Evolutionary conservation across 768 basidiomycete species (phyloP), one percentile per base, ranked within the genome.

Genomic region (Russula griseocarnosa): DNA sequence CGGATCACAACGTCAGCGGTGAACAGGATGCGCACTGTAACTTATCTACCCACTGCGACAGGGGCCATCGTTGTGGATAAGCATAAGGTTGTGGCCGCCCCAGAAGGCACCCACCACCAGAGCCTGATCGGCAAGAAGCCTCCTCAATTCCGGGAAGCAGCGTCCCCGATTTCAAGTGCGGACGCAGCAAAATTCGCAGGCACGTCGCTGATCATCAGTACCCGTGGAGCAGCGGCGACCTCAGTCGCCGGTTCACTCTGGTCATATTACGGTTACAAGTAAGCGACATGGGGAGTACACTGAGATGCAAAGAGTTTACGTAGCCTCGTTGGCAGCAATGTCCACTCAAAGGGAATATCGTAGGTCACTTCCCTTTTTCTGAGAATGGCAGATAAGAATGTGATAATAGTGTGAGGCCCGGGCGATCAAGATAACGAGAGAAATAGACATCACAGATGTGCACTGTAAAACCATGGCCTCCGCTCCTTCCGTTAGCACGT

Each of bases 221-320:
- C 57, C 46, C 53, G 47, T 65, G 59, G 58, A 55, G 60, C 32
- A 49, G 59, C 49, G 58, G 49, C 59, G 26, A 50, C 38, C 64
- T 57, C 55, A 57, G 59, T 34, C 34, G 55, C 34, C 60, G 53
- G 59, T 61, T 55, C 55, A 61, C 64, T 47, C 64, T 65, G 60
- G 64, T 65, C 59, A 65, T 65, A 61, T 65, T 65, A 65, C 64
- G 64, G 49, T 59, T 65, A 65, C 64, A 65, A 51, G 64, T 65
- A 60, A 65, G 63, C 49, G 46, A 65, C 58, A 56, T 65, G 49
- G 63, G 30, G 52, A 50, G 13, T 65, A 65, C 63, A 60, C 22
- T 50, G 60, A 65, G 55, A 65, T 56, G 60, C 60, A 57, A 61
- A 56, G 49, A 26, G 55, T 65, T 65, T 61, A 65, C 64, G 64